These are phyloP conservation scores for Cubamyces sp. DNA, from an alignment of 768 basidiomycete species.

Conservation along the genomic window DNA sequence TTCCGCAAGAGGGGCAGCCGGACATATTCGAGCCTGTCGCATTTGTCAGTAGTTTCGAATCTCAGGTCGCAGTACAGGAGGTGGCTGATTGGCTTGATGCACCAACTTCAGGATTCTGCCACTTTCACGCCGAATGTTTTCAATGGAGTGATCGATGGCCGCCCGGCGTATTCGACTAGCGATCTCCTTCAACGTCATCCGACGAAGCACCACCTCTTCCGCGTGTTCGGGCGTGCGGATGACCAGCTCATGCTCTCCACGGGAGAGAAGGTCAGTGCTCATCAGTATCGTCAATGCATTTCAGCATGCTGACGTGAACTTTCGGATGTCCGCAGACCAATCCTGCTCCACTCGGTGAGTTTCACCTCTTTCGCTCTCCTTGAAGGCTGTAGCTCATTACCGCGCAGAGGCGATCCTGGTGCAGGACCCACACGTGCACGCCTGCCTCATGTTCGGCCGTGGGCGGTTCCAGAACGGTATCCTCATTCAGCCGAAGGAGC, in stretches of 20 bases:
- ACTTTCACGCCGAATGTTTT: conserved; percentile 26
- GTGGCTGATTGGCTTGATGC: neutral
- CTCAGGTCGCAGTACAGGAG: neutral
- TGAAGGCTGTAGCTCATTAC: neutral
- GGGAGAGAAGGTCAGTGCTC: conserved; percentile 42
- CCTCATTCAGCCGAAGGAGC: conserved; percentile 42
- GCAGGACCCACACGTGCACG: conserved; percentile 38
- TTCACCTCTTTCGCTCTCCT: no score
- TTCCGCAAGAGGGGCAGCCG: conserved; percentile 23
- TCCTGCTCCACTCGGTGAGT: conserved; percentile 41
- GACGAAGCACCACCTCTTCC: conserved; percentile 41
- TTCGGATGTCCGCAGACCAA: conserved; percentile 36
- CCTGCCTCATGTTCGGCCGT: conserved; percentile 45
- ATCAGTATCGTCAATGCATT: conserved; percentile 22
- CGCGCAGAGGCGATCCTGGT: conserved; percentile 40
- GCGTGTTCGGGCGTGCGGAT: conserved; percentile 47
- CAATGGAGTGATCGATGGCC: conserved; percentile 33
- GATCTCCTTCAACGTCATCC: conserved; percentile 49
- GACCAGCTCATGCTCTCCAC: conserved; percentile 51
- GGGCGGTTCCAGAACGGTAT: conserved; percentile 45
- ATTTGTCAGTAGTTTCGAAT: conserved; percentile 14
- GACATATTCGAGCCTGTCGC: conserved; percentile 27
- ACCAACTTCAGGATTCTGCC: conserved; percentile 7
- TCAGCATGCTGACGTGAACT: neutral
- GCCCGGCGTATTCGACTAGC: conserved; percentile 42